These are phyloP conservation scores for Heimioporus punctisporus DNA, from an alignment of 1,284 basidiomycete species.

Conservation along the genomic window DNA sequence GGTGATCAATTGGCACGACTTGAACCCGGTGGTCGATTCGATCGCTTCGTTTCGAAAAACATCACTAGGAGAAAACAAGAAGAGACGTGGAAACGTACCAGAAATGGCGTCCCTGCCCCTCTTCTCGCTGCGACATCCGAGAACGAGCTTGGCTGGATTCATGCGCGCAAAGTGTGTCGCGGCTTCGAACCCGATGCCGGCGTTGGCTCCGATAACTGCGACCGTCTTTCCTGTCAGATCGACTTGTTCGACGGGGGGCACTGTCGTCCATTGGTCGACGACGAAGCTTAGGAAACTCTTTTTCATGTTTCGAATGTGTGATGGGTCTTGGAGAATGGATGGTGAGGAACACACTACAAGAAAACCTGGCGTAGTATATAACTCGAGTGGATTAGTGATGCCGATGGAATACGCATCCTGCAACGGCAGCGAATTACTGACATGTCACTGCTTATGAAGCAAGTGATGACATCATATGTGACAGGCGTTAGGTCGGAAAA, in stretches of 20 bases:
- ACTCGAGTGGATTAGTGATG: no score
- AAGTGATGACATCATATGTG: no score
- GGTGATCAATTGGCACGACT: conserved; percentile 4
- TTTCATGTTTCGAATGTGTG: conserved; percentile 19
- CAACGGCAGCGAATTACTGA: no score
- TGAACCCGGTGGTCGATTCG: conserved; percentile 5
- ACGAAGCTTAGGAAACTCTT: conserved; percentile 1
- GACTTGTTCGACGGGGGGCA: conserved; percentile 20
- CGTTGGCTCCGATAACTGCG: conserved; percentile 40
- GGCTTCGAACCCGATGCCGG: conserved; percentile 45
- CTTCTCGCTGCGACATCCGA: conserved; percentile 40
- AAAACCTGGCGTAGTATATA: no score
- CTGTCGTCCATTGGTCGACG: conserved; percentile 16
- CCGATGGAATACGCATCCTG: no score
- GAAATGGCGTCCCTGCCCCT: conserved; percentile 37
- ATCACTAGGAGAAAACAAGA: neutral
- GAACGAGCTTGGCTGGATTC: conserved; percentile 40
- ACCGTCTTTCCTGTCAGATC: conserved; percentile 35
- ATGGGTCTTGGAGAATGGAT: no score
- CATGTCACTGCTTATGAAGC: no score
- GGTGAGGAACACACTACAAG: no score
- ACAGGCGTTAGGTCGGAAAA: no score
- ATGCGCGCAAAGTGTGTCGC: conserved; percentile 45
- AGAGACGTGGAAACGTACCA: conserved; percentile 2
- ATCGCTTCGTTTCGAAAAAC: conserved; percentile 8